Conservation (phyloP, 495 filamentous ascomycete species). For the Podospora bellae-mahoneyi region DNA sequence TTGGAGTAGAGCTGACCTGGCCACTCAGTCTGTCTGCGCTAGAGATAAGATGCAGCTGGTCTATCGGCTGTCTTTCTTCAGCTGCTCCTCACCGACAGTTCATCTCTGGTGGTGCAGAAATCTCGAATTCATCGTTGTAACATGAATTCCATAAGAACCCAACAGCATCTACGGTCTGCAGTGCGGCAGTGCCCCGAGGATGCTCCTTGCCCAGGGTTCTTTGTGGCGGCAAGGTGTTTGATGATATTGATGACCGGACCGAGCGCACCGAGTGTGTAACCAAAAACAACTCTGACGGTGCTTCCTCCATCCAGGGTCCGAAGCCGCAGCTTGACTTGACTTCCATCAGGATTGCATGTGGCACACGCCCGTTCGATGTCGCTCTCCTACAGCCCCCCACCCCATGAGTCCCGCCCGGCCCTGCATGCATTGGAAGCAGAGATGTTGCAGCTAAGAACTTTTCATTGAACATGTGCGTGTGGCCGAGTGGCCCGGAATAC, state of each 20-base stretch:
- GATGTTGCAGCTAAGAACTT: conserved; percentile 11
- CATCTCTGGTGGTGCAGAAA: not conserved
- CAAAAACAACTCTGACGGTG: not conserved
- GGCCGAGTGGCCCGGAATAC: conserved; percentile 20
- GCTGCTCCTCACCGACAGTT: not conserved
- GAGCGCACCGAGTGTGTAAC: not conserved
- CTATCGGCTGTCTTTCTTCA: not conserved
- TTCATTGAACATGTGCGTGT: conserved; percentile 8
- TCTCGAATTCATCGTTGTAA: not conserved
- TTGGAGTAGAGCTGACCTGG: conserved; percentile 3
- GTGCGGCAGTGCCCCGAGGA: not conserved
- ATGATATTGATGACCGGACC: not conserved
- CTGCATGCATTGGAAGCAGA: conserved; percentile 24
- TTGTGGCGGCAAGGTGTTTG: not conserved
- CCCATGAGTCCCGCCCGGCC: conserved; percentile 11
- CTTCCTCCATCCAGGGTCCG: conserved; percentile 1
- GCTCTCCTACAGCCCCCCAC: not conserved
- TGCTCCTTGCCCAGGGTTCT: not conserved
- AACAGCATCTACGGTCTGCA: not conserved
- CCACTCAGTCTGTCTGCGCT: not conserved
- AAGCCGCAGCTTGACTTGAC: not conserved
- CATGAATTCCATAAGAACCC: too few species aligned
- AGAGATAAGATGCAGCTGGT: not conserved
- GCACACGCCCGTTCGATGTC: not conserved
- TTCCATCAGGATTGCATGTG: conserved; percentile 3